Conservation (phyloP, 495 filamentous ascomycete species). For the Hypomontagnella submonticulosa region DNA sequence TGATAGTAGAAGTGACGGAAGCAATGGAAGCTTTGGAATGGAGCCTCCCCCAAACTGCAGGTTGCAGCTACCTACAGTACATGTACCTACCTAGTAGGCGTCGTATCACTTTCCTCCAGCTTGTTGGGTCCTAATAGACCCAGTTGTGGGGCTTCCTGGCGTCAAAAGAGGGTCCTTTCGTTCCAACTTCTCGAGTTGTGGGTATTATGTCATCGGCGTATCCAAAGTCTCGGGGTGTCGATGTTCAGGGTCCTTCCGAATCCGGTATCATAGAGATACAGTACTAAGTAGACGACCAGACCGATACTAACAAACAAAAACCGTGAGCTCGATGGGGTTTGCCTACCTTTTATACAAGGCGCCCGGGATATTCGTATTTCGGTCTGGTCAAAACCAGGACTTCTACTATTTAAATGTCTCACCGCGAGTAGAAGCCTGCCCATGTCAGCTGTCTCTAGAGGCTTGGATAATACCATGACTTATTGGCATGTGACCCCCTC, state of each 20-base stretch:
- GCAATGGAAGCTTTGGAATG: conserved; percentile 10
- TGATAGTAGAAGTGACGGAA: not conserved
- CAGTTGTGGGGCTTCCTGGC: too few relatives aligned
- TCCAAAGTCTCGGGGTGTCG: not conserved
- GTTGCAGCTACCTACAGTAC: conserved; percentile 5
- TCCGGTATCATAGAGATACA: conserved; percentile 16
- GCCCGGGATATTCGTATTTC: not conserved
- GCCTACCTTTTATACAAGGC: not conserved
- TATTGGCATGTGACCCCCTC: conserved; percentile 25
- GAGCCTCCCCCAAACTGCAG: not conserved
- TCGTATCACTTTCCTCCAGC: not conserved
- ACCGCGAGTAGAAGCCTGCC: not conserved
- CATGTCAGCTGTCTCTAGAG: conserved; percentile 11
- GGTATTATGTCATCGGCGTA: conserved; percentile 32
- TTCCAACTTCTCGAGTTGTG: conserved; percentile 1
- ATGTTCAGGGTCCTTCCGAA: conserved; percentile 42
- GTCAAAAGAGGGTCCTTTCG: not conserved
- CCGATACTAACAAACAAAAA: too few relatives aligned
- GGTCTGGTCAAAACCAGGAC: not conserved
- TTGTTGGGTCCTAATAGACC: too few relatives aligned
- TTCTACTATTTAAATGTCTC: conserved; percentile 1
- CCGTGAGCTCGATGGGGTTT: too few relatives aligned
- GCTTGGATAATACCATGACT: not conserved
- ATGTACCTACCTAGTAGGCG: not conserved
- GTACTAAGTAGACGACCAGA: not conserved